These are phyloP conservation scores for Eucalyptus cloeziana DNA, from an alignment of 345 rosid genomes.

Conservation along the genomic window DNA sequence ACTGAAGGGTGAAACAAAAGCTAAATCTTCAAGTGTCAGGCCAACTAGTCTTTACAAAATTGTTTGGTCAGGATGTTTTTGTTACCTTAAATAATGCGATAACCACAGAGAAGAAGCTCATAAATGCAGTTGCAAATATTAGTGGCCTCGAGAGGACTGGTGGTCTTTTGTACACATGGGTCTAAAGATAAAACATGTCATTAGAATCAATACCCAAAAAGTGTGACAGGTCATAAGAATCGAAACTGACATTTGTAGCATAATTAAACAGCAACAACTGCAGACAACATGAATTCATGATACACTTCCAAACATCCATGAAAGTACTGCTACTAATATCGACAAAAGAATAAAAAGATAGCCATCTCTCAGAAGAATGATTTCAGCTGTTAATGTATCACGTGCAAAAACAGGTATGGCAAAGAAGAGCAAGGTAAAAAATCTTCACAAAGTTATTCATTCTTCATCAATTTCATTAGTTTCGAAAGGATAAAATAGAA, in stretches of 20 bases:
- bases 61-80: neutral
- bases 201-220: neutral
- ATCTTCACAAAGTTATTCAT: neutral
- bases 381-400: neutral
- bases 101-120: slow-evolving; percentile 95
- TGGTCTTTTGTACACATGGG: slow-evolving; percentile 64
- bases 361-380: neutral
- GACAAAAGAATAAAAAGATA: neutral
- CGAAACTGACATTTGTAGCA: neutral
- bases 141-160: slow-evolving; percentile 55
- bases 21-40: neutral
- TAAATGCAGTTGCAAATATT: slow-evolving; percentile 87
- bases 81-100: slow-evolving; percentile 91
- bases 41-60: neutral
- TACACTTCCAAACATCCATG: neutral
- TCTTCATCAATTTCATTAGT: neutral
- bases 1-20: neutral
- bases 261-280: neutral
- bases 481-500: neutral
- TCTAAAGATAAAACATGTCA: slow-evolving; percentile 29
- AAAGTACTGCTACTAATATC: neutral
- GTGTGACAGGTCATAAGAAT: neutral
- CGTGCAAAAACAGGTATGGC: neutral
- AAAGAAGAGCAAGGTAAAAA: neutral
- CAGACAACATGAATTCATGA: neutral